Conservation (phyloP, 1,284 basidiomycete species). For the Papiliotrema fonsecae region DNA sequence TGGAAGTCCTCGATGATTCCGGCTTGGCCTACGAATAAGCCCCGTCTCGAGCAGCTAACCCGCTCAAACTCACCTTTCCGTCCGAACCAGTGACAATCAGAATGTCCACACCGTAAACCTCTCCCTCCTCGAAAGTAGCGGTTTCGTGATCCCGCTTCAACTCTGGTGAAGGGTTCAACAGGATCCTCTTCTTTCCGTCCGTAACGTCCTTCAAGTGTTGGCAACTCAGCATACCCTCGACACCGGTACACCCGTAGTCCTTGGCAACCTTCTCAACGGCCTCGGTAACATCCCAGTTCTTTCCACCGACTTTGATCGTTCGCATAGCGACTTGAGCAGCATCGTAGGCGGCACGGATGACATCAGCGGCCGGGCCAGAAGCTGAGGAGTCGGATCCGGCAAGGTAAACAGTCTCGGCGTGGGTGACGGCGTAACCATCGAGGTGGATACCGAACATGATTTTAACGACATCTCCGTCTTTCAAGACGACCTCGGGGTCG, state of each 20-base stretch:
- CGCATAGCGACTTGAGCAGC: conserved; percentile 89
- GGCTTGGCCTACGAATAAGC: conserved; percentile 61
- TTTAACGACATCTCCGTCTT: conserved; percentile 91
- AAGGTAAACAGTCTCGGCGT: conserved; percentile 86
- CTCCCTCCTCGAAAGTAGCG: conserved; percentile 81
- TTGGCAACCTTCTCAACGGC: conserved; percentile 69
- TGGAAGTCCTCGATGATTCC: conserved; percentile 83
- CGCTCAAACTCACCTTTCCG: conserved; percentile 63
- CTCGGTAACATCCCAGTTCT: conserved; percentile 93
- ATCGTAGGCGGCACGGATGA: conserved; percentile 85
- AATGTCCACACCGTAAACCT: conserved; percentile 95
- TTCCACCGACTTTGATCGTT: conserved; percentile 78
- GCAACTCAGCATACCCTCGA: conserved; percentile 65
- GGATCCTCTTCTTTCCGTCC: conserved; percentile 94
- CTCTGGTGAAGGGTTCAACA: conserved; percentile 76
- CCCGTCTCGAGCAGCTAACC: neutral
- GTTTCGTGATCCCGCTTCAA: conserved; percentile 81
- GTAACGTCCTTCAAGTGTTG: conserved; percentile 84
- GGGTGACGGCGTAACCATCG: conserved; percentile 62
- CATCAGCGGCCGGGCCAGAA: conserved; percentile 77
- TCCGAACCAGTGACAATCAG: conserved; percentile 82
- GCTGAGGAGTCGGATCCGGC: conserved; percentile 59
- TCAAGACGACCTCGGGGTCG: conserved; percentile 66
- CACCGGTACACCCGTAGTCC: conserved; percentile 76
- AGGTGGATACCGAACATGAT: conserved; percentile 94